A percentile compares a stretch with the other conserved stretches of the same genome.
These are phyloP conservation scores for Botrytis byssoidea DNA, from an alignment of 2,329 filamentous ascomycete species.

Conservation along the genomic window DNA sequence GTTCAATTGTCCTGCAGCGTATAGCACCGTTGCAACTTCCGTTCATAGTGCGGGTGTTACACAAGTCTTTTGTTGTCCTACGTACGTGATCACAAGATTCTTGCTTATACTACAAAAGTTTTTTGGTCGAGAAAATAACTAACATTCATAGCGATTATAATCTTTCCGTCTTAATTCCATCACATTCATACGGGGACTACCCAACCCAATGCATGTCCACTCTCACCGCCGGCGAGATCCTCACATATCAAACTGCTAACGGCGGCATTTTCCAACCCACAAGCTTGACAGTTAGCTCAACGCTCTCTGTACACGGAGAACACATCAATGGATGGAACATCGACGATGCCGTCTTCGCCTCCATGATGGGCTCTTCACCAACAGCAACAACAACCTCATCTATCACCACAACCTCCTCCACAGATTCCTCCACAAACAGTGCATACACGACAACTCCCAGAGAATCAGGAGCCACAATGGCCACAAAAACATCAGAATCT, in stretches of 20 bases:
- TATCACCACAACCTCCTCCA: background rate
- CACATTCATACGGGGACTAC: background rate
- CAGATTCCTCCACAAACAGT: background rate
- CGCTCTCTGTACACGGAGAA: constrained; percentile 8
- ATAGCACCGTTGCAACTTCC: constrained; percentile 15
- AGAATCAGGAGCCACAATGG: background rate
- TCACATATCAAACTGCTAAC: constrained; percentile 12
- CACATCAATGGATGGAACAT: constrained; percentile 20
- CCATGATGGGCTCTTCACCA: background rate
- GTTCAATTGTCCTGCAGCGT: constrained; percentile 11
- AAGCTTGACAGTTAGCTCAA: constrained; percentile 6
- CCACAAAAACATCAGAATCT: background rate
- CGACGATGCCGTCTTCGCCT: constrained; percentile 3
- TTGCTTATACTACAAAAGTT: background rate
- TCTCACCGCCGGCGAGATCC: constrained; percentile 6
- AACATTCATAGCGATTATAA: constrained; percentile 5
- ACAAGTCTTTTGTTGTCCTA: constrained; percentile 16
- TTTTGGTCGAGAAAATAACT: background rate
- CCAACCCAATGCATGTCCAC: constrained; percentile 17
- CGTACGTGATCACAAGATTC: background rate
- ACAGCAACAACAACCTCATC: background rate
- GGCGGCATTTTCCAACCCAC: constrained; percentile 14
- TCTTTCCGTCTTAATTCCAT: background rate
- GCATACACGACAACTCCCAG: background rate
- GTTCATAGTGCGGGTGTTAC: constrained; percentile 13